These are phyloP conservation scores for Nicotiana rustica DNA, from an alignment of 305 asterid species.

Conservation along the genomic window DNA sequence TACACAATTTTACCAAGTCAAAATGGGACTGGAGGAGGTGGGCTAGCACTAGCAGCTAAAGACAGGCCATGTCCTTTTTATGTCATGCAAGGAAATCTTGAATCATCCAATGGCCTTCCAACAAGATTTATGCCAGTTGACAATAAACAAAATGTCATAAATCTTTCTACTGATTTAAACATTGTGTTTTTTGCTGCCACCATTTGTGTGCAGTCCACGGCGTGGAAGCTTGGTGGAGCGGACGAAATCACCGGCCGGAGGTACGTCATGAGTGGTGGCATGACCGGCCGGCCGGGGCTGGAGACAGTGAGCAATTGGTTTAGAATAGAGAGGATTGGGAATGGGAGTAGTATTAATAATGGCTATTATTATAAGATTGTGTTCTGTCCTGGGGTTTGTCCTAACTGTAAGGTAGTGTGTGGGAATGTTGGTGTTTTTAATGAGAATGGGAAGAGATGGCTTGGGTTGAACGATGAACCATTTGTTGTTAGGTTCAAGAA, in stretches of 20 bases:
- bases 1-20: constrained; percentile 44
- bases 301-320: constrained; percentile 58
- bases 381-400: constrained; percentile 55
- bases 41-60: constrained; percentile 51
- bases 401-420: constrained; percentile 47
- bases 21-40: constrained; percentile 45
- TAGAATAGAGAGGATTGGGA: constrained; percentile 44
- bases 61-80: constrained; percentile 54
- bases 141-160: constrained; percentile 35
- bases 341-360: constrained; percentile 33
- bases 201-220: constrained; percentile 57
- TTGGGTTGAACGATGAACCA: constrained; percentile 54
- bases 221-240: constrained; percentile 47
- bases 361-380: constrained; percentile 49
- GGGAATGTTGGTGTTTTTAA: constrained; percentile 54
- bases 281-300: constrained; percentile 48
- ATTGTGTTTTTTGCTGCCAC: constrained; percentile 57
- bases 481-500: constrained; percentile 49
- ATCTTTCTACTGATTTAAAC: constrained; percentile 48
- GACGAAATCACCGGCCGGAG: constrained; percentile 44
- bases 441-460: constrained; percentile 58
- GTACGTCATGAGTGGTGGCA: constrained; percentile 55
- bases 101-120: constrained; percentile 50
- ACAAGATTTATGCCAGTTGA: constrained; percentile 46
- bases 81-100: constrained; percentile 49